Base-by-base conservation (phyloP, 305 asterid species). In the Plantago coronopus region DNA sequence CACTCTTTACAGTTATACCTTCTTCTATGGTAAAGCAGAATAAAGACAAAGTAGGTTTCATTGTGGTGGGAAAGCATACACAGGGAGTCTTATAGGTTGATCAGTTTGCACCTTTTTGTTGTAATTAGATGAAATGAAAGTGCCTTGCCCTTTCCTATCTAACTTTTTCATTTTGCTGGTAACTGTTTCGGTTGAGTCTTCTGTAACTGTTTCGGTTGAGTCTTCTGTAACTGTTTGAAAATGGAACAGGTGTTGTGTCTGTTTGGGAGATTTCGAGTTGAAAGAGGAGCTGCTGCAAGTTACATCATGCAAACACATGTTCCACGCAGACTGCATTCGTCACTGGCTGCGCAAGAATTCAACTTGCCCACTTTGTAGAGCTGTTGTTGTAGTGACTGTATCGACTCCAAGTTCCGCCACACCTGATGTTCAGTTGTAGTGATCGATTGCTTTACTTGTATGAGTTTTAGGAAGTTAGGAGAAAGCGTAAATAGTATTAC, bases 321-420 rank as follows among this genome's bases (percentile, higher is more conserved):
- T 88, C 62, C 96, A 88, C 59, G 54, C 37, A 1, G 77, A 83
- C 16, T 88, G 96, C 58, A 81, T 88, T 16, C 83, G 69, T 57
- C 80, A 72, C 25, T 88, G 96, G 96, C 88, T 88, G 43, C 87
- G 46, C 57, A 81, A 85, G n/a, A 74, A 82, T 55, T 71, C 84
- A n/a, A 80, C 94, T 31, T 88, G 96, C 61, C 96, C 96, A 31
- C 88, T 88, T 16, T 88, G 96, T 63, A 72, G 96, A 78, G 67
- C 80, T 40, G 64, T 76, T n/a, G 40, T 51, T 9, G 20, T 51
- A 51, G 40, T 51, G n/a, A 14, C 57, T 22, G n/a, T 51, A 51
- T 13, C 57, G 23, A 27, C 38, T 5, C 57, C 37, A 22, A 22
- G 38, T 51, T 31, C 57, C 13, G 14, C 5, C 34, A 13, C 13